phyloP scores from a whole-genome alignment of 495 filamentous ascomycete species.

The Cladorrhinum samala region DNA sequence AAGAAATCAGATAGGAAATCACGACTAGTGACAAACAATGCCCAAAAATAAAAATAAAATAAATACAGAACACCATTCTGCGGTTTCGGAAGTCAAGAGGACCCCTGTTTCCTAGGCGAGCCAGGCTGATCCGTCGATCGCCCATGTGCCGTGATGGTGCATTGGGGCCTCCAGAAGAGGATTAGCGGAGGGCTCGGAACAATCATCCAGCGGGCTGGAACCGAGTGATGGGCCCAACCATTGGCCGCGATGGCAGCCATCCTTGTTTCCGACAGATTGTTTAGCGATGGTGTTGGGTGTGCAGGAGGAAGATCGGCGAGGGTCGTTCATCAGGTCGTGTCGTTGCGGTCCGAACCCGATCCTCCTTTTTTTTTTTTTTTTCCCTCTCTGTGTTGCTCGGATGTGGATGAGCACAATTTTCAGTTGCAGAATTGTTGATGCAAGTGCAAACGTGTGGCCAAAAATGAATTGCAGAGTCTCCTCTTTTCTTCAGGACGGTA shows the following conservation, averaged over 20 bases:
- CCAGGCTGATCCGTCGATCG: no score
- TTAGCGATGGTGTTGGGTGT: conserved; percentile 4
- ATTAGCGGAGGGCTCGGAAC: conserved; percentile 13
- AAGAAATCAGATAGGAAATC: no score
- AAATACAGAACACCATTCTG: no score
- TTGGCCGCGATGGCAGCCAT: conserved; percentile 12
- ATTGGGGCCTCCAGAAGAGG: background rate
- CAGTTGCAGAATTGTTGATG: background rate
- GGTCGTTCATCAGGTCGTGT: background rate
- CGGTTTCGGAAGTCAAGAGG: no score
- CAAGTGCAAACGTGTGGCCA: background rate
- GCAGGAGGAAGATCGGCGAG: background rate
- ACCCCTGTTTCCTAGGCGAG: no score
- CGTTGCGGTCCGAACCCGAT: background rate
- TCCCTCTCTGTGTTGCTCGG: background rate
- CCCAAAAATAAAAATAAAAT: no score
- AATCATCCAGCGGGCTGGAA: conserved; percentile 20
- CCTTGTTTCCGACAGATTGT: conserved; percentile 4
- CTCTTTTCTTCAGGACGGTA: no score
- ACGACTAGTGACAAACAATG: no score
- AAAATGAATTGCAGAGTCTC: no score
- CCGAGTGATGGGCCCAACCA: conserved; percentile 17
- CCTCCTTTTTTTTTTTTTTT: background rate
- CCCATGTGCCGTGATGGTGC: background rate
- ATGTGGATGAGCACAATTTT: background rate